phyloP scores from a whole-genome alignment of 305 asterid genomes.

The Fraxinus dipetala region DNA sequence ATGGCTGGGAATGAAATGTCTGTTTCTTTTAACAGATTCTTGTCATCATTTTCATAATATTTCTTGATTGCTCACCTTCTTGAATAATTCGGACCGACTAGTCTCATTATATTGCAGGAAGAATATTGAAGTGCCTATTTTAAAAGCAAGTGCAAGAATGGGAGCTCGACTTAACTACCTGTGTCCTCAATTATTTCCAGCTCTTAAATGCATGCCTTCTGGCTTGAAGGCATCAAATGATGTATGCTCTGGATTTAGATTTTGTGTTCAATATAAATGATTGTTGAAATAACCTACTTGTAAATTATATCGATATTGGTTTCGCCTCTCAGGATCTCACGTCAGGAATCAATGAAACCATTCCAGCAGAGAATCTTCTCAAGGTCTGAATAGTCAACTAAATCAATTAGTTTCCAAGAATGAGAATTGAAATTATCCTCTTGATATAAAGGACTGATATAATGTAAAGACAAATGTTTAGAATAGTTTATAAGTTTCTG shows the following conservation, averaged over 20 bases:
- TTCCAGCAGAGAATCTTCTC: slow-evolving; percentile 89
- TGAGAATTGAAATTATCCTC: background rate
- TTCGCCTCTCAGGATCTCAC: slow-evolving; percentile 47
- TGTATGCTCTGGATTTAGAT: slow-evolving; percentile 29
- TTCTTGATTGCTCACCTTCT: slow-evolving; percentile 13
- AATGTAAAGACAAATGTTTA: background rate
- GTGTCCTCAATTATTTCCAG: slow-evolving; percentile 85
- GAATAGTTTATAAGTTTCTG: background rate
- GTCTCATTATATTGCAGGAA: slow-evolving; percentile 50
- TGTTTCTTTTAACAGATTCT: slow-evolving; percentile 21
- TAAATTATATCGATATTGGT: slow-evolving; percentile 21
- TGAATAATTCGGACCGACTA: slow-evolving; percentile 17
- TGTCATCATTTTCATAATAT: background rate
- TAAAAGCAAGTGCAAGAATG: slow-evolving; percentile 78
- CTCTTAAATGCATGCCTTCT: slow-evolving; percentile 32
- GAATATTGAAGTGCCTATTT: slow-evolving; percentile 75
- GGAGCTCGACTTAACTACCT: slow-evolving; percentile 78
- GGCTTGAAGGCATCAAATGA: slow-evolving; percentile 29
- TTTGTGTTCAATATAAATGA: background rate
- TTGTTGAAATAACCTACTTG: background rate
- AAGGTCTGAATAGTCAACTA: slow-evolving; percentile 49
- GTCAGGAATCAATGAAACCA: slow-evolving; percentile 31
- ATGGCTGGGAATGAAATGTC: slow-evolving; percentile 95
- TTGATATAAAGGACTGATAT: background rate
- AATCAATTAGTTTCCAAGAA: slow-evolving; percentile 1